Evolutionary conservation across 2,329 filamentous ascomycete genomes (phyloP), one percentile per base, ranked within the genome.

Genomic region (Parascedosporium putredinis): DNA sequence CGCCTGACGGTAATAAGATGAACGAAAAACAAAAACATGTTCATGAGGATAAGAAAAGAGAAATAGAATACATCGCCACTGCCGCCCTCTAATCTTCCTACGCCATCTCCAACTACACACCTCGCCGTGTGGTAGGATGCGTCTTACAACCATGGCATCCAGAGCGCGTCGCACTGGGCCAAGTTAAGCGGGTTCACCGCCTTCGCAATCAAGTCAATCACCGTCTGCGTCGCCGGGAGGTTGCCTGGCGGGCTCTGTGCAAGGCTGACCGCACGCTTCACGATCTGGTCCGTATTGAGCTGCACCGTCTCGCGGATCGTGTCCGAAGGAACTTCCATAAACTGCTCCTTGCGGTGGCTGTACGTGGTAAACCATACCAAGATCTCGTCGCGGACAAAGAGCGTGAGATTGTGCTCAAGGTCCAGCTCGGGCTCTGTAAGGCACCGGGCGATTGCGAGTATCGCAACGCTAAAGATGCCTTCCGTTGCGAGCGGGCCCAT

Each of bases 381-480:
- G 78, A 98, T 94, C 68, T 99, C 93, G 60, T 99, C 93, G 5
- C 93, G 82, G 54, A 99, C 93, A 65, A 97, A 97, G 52, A 99
- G 79, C 51, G 84, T 88, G 46, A 99, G 78, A 53, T 94, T 88
- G 66, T 96, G 90, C 63, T 95, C 93, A n/a, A 98, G 78, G 66
- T 97, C 90, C 59, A 81, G 78, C 62, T 86, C 81, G 23, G 90
- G 88, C 61, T 97, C 90, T 10, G 90, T 94, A 53, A 98, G 76
- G 67, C 88, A 95, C 44, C 93, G 82, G 5, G 91, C 91, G 60
- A 98, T 95, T 1, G 90, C 89, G 90, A 98, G 96, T 58, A 99
- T 78, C 1, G 88, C 84, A 59, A 86, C 88, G n/a, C 86, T 86
- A 66, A 94, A 98, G 63, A 98, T 94, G 52, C 93, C 93, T 65